These are phyloP conservation scores for Penicillium mononematosum DNA, from an alignment of 495 filamentous ascomycete species.

Conservation along the genomic window DNA sequence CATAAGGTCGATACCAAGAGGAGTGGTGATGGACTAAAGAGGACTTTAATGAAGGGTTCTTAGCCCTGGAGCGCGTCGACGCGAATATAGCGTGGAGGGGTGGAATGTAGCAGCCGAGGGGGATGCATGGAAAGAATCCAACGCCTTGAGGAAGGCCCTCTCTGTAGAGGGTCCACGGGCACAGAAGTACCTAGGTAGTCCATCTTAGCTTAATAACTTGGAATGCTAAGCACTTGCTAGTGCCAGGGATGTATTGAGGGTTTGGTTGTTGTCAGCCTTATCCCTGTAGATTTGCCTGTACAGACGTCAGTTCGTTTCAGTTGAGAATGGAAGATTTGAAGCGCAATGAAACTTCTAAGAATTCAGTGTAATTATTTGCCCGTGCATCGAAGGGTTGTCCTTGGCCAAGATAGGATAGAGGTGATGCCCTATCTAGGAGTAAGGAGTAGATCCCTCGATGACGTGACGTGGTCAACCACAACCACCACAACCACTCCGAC, in stretches of 20 bases:
- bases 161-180: not conserved
- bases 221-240: slow-evolving; percentile 20
- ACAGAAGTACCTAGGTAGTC: not conserved
- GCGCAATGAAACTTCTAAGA: slow-evolving; percentile 1
- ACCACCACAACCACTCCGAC: not conserved
- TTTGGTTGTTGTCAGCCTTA: slow-evolving; percentile 7
- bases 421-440: not conserved
- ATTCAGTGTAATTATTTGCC: slow-evolving; percentile 9
- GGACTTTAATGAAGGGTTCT: slow-evolving; percentile 19
- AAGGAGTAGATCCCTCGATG: slow-evolving; percentile 24
- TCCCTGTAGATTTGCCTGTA: slow-evolving; percentile 21
- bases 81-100: slow-evolving; percentile 32
- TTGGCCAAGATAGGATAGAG: slow-evolving; percentile 5
- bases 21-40: slow-evolving; percentile 18
- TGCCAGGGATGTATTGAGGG: slow-evolving; percentile 14
- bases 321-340: slow-evolving; percentile 17
- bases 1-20: slow-evolving; percentile 3
- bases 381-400: slow-evolving; percentile 9
- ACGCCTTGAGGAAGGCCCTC: slow-evolving; percentile 15
- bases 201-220: slow-evolving; percentile 16
- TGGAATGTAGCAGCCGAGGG: slow-evolving; percentile 34
- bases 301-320: slow-evolving; percentile 20
- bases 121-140: slow-evolving; percentile 30
- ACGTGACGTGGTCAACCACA: slow-evolving; percentile 23
- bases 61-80: slow-evolving; percentile 31